These are phyloP conservation scores for Lodderomyces pseudojiufengensis DNA, from an alignment of 1,139 yeast genomes.

Conservation along the genomic window DNA sequence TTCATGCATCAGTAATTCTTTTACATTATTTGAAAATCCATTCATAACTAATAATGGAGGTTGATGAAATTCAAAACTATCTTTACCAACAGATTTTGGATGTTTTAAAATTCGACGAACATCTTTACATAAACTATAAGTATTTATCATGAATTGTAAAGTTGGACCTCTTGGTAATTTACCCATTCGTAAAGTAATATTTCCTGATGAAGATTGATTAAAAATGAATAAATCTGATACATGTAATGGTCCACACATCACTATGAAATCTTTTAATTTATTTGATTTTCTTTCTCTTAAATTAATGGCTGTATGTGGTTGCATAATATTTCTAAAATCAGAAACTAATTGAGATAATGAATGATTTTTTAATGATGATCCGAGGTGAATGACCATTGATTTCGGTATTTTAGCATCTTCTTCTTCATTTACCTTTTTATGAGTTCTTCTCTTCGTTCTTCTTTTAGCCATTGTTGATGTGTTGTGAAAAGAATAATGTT, in stretches of 20 bases:
- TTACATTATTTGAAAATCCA: slow-evolving; percentile 62
- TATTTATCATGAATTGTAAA: slow-evolving; percentile 70
- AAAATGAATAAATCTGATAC: slow-evolving; percentile 85
- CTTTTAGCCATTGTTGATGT: slow-evolving; percentile 44
- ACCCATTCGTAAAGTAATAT: slow-evolving; percentile 77
- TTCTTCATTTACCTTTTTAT: slow-evolving; percentile 61
- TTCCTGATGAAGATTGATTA: slow-evolving; percentile 79
- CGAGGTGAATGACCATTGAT: slow-evolving; percentile 90
- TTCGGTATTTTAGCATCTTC: slow-evolving; percentile 74
- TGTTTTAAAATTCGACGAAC: slow-evolving; percentile 62
- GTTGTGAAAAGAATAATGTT: background rate
- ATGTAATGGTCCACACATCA: slow-evolving; percentile 96
- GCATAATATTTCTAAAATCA: slow-evolving; percentile 89
- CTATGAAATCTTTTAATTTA: slow-evolving; percentile 82
- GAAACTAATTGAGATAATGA: slow-evolving; percentile 78
- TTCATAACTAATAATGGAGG: slow-evolving; percentile 93
- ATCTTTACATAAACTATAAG: slow-evolving; percentile 81
- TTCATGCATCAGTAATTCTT: slow-evolving; percentile 62
- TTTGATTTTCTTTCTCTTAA: slow-evolving; percentile 84
- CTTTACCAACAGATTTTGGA: slow-evolving; percentile 67
- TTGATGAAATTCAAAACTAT: slow-evolving; percentile 56
- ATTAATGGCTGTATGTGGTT: slow-evolving; percentile 92
- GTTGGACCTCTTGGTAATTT: slow-evolving; percentile 95
- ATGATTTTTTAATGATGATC: slow-evolving; percentile 74
- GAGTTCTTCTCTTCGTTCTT: slow-evolving; percentile 78